Conservation (phyloP, 1,139 yeast species). For the Sugiyamaella xylanicola region DNA sequence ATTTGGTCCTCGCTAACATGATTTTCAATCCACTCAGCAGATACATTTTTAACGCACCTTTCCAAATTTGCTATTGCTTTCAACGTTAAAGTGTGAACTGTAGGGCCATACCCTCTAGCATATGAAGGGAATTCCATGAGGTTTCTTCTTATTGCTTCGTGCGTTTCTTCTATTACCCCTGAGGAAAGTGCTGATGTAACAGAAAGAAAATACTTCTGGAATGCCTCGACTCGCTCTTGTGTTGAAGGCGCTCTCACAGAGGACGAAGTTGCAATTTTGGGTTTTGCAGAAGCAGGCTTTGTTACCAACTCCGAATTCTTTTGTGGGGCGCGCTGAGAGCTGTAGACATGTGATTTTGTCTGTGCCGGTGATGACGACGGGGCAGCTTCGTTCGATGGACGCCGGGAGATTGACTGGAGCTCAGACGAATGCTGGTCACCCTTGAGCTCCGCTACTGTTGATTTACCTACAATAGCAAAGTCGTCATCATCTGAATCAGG, state of each 20-base stretch:
- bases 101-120: constrained; percentile 8
- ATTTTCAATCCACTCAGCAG: constrained; percentile 7
- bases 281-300: not conserved
- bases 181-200: not conserved
- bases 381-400: too few relatives aligned
- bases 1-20: not conserved
- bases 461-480: constrained; percentile 6
- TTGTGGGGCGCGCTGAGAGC: not conserved
- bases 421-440: too few relatives aligned
- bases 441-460: not conserved
- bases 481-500: constrained; percentile 11
- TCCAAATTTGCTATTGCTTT: constrained; percentile 6
- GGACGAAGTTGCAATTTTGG: too few relatives aligned
- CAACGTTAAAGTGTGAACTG: constrained; percentile 1
- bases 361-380: too few relatives aligned
- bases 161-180: not conserved
- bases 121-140: constrained; percentile 4
- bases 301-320: too few relatives aligned
- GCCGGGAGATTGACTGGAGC: too few relatives aligned
- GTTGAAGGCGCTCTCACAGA: constrained; percentile 3
- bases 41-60: constrained; percentile 1
- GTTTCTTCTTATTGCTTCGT: not conserved
- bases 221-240: not conserved
- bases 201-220: constrained; percentile 3
- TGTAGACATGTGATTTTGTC: too few relatives aligned